These are phyloP conservation scores for Colletotrichum echinochloae DNA, from an alignment of 2,329 filamentous ascomycete species.

Conservation along the genomic window DNA sequence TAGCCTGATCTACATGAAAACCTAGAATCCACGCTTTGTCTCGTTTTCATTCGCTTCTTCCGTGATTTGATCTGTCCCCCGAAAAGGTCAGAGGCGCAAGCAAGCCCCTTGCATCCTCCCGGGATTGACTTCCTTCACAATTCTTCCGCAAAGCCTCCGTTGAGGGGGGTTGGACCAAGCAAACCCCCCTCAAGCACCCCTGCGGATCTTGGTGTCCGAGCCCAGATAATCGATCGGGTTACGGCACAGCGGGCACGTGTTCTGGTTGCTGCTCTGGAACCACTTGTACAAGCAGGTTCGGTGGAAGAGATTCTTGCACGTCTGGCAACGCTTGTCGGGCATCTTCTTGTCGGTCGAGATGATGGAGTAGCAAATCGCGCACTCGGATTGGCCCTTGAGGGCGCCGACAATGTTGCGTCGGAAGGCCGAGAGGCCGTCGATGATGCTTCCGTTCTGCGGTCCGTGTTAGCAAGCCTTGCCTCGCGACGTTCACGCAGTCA, in stretches of 20 bases:
- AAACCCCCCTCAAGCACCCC: constrained; percentile 18
- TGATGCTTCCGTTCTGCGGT: constrained; percentile 79
- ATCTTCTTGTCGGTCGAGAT: constrained; percentile 89
- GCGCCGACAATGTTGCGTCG: constrained; percentile 87
- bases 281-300: constrained; percentile 91
- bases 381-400: constrained; percentile 93
- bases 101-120: neutral
- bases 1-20: neutral
- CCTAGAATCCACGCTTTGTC: neutral
- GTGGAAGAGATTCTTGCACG: constrained; percentile 96
- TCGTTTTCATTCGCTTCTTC: neutral
- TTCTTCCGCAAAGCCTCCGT: neutral
- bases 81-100: neutral
- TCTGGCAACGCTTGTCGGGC: constrained; percentile 90
- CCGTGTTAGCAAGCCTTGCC: constrained; percentile 14
- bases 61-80: neutral
- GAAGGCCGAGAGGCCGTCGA: constrained; percentile 88
- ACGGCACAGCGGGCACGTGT: constrained; percentile 91
- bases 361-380: constrained; percentile 96
- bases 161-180: neutral
- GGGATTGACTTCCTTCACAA: neutral
- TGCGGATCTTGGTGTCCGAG: constrained; percentile 50
- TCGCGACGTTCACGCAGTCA: neutral
- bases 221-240: constrained; percentile 80
- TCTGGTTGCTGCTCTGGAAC: constrained; percentile 94